Conservation (phyloP, 352 stramenopile species). For the Phytophthora sojae region DNA sequence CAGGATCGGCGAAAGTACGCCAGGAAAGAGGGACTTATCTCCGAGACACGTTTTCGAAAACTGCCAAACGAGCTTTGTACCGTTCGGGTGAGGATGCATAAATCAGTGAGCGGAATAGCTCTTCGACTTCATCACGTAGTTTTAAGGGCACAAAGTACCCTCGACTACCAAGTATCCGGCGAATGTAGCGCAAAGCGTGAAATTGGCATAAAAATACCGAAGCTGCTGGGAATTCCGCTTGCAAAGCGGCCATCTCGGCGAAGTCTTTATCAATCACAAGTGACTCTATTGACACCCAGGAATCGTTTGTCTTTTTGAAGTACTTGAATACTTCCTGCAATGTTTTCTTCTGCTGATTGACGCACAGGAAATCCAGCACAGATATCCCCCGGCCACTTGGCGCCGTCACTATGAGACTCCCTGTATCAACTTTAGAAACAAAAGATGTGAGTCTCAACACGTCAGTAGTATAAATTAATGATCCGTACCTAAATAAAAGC, state of each 20-base stretch:
- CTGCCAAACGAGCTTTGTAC: neutral
- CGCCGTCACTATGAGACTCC: neutral
- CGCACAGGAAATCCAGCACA: neutral
- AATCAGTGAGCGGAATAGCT: neutral
- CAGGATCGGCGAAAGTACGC: neutral
- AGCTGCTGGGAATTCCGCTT: neutral
- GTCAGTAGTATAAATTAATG: neutral
- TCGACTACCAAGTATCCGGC: neutral
- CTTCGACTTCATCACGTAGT: neutral
- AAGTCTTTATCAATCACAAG: neutral
- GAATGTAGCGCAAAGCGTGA: neutral
- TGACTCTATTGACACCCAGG: neutral
- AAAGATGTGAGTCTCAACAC: neutral
- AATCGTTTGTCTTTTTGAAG: neutral
- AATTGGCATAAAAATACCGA: neutral
- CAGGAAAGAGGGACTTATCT: neutral
- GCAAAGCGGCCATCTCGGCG: neutral
- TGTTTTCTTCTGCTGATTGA: neutral
- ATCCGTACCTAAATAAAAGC: neutral
- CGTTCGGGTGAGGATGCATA: neutral
- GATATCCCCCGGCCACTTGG: neutral
- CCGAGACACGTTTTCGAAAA: neutral
- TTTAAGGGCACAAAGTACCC: neutral
- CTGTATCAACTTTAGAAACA: neutral
- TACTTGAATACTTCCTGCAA: neutral